Evolutionary conservation across 2,329 filamentous ascomycete genomes (phyloP), one percentile per base, ranked within the genome.

Genomic region (Cercospora zeae-maydis): DNA sequence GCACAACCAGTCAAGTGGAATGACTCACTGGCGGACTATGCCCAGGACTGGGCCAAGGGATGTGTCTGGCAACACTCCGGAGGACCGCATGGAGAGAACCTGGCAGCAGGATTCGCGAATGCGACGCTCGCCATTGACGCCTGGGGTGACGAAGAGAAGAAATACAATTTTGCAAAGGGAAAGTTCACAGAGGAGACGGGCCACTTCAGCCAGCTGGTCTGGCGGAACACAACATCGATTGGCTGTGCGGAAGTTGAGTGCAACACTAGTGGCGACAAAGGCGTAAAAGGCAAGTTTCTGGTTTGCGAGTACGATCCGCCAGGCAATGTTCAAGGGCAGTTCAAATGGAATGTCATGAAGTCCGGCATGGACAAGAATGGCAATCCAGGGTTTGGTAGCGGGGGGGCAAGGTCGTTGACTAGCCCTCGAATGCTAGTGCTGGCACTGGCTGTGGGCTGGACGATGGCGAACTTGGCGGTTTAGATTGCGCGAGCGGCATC

Each of bases 281-380:
- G 67, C 16, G 68, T 67, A 11, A 54, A 69, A 3, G 73, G 73
- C 10, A 69, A 66, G 61, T 70, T 59, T 31, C 42, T 76, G 24
- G 75, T 78, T 0, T 79, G 77, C 69, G 75, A 78, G 64, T 78
- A 78, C 62, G 68, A 65, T 55, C 77, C 77, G 4, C 59, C 68
- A 3, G 77, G 77, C 0, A 78, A 79, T 57, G 71, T 77, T 0
- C 61, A 71, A 16, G 76, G 74, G 1, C 56, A 70, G 19, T 79
- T 76, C 62, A 61, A 57, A 13, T 54, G 70, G 4, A 77, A 78
- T 63, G 76, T 79, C 4, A 47, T 49, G 5, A 72, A 72, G 59
- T 37, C 67, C 21, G 71, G 70, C 2, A 67, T 66, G 33, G 64
- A 61, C 21, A 60, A 62, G 14, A 63, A 69, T 62, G 72, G 67